Base-by-base conservation (phyloP, 208 protist species). In the Trypanosoma melophagium region DNA sequence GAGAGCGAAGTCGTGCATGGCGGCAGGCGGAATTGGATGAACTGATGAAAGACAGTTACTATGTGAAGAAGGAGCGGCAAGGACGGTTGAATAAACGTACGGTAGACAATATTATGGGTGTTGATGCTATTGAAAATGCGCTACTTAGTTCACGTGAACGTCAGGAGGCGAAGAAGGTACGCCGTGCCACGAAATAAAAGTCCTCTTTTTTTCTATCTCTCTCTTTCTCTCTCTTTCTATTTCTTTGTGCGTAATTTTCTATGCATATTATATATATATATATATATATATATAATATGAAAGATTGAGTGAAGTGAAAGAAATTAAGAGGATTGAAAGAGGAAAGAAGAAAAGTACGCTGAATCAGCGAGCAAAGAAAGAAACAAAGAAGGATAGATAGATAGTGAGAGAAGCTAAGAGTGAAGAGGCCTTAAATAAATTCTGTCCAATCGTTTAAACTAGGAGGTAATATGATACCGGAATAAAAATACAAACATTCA, bases 31-130 rank as follows among this genome's bases (percentile, higher is more conserved):
- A 96, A 79, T 62, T 96, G 22, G 86, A 93, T 61, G 91, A 96
- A 70, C 63, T 96, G 54, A 54, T 96, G 31, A 93, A 93, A 72
- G 91, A 96, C 62, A 92, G 84, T 69, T 96, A 96, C 73, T 94
- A 93, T 74, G 86, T 96, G 22, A 96, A 93, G 80, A 92, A 94
- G 83, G 91, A 96, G 77, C 60, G 77, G 12, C 82, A 70, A 12
- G 91, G 91, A 0, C 80, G 80, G 47, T 58, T 96, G 12, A 84
- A 72, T 41, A 49, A 67, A 10, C 74, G 81, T 38, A 79, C 76
- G 10, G 84, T 96, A 47, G 88, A 96, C 53, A 81, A 87, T 45
- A 86, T 87, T 69, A 87, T 96, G 84, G 88, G 88, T 66, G 71
- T 94, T 17, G 73, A 91, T 59, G 88, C 91, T 0, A 89, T 96